phyloP scores from a whole-genome alignment of 352 stramenopile genomes.

The Phytophthora vignae region DNA sequence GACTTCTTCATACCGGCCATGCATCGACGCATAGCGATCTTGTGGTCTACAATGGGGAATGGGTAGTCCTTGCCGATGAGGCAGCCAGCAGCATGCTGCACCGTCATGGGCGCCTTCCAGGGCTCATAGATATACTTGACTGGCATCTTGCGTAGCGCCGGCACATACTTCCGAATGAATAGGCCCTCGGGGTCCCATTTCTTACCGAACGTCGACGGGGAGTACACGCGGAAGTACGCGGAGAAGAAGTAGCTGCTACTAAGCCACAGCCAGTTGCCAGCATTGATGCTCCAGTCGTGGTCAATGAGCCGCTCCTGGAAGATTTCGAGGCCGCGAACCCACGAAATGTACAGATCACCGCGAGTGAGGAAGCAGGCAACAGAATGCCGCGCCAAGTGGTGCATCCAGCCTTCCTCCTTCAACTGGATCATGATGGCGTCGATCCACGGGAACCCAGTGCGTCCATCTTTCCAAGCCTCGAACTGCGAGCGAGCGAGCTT shows the following conservation, averaged over 20 bases:
- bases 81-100: slow-evolving; percentile 88
- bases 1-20: slow-evolving; percentile 93
- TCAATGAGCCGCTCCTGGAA: slow-evolving; percentile 96
- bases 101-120: slow-evolving; percentile 93
- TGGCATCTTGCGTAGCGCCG: slow-evolving; percentile 91
- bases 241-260: slow-evolving; percentile 96
- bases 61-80: slow-evolving; percentile 95
- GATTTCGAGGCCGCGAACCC: slow-evolving; percentile 93
- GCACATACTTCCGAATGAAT: slow-evolving; percentile 95
- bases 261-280: slow-evolving; percentile 98
- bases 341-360: slow-evolving; percentile 97
- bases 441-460: slow-evolving; percentile 98
- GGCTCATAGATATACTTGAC: slow-evolving; percentile 98
- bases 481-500: slow-evolving; percentile 87
- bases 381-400: slow-evolving; percentile 93
- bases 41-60: slow-evolving; percentile 95
- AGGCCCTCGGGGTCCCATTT: slow-evolving; percentile 95
- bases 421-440: slow-evolving; percentile 98
- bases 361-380: slow-evolving; percentile 98
- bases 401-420: slow-evolving; percentile 90
- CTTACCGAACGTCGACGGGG: slow-evolving; percentile 93
- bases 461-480: slow-evolving; percentile 93
- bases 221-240: slow-evolving; percentile 98
- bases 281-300: slow-evolving; percentile 97
- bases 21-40: slow-evolving; percentile 88